Percentiles rank a stretch among this genome's conserved stretches.
These are phyloP conservation scores for Ogataea dorogensis DNA, from an alignment of 805 yeast species.

Conservation along the genomic window DNA sequence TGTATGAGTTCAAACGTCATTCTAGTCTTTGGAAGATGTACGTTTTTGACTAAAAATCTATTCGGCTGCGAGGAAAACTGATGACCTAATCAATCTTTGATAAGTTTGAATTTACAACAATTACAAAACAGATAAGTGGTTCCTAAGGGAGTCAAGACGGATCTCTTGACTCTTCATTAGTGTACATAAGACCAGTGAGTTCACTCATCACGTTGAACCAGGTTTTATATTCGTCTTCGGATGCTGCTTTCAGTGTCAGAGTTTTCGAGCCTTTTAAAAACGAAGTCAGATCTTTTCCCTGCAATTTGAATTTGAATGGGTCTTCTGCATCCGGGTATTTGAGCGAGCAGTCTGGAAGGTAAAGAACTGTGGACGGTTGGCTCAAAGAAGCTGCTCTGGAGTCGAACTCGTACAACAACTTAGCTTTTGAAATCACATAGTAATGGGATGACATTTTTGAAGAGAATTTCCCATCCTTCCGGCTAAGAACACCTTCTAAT, in stretches of 20 bases:
- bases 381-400: constrained; percentile 42
- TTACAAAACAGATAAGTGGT: too few species aligned
- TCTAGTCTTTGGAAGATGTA: too few species aligned
- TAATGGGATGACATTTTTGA: constrained; percentile 44
- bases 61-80: too few species aligned
- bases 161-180: constrained; percentile 9
- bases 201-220: constrained; percentile 45
- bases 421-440: constrained; percentile 46
- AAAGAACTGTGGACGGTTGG: constrained; percentile 45
- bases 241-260: constrained; percentile 41
- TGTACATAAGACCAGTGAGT: constrained; percentile 28
- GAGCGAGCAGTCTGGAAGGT: constrained; percentile 45
- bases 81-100: too few species aligned
- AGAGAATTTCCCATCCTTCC: constrained; percentile 43
- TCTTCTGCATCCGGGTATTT: constrained; percentile 33
- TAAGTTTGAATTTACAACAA: too few species aligned
- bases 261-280: constrained; percentile 29
- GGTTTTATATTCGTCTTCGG: constrained; percentile 42
- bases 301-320: constrained; percentile 39
- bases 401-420: constrained; percentile 46
- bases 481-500: constrained; percentile 45
- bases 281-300: constrained; percentile 43
- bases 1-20: background rate
- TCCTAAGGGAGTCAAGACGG: too few species aligned
- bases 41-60: too few species aligned